Conservation (phyloP, 1,139 yeast species). For the Kodamaea arcana region DNA sequence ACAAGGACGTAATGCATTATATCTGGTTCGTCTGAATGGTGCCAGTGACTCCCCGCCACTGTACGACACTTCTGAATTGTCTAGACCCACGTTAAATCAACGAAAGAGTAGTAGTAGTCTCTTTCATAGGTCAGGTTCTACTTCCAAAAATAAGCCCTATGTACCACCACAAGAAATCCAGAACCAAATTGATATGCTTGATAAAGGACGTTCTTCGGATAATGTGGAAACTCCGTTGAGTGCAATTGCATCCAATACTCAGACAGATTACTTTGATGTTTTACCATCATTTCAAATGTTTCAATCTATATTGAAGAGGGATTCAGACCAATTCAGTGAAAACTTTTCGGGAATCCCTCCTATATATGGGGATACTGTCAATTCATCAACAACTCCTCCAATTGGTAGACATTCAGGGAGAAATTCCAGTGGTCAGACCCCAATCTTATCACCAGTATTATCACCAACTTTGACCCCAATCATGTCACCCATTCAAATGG, state of each 20-base stretch:
- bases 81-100: constrained; percentile 1
- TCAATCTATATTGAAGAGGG: constrained; percentile 49
- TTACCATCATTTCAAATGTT: constrained; percentile 65
- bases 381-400: constrained; percentile 28
- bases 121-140: constrained; percentile 1
- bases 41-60: not conserved
- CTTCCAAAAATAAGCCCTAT: constrained; percentile 23
- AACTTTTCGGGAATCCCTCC: constrained; percentile 38
- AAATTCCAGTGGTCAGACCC: constrained; percentile 1
- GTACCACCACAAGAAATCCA: constrained; percentile 35
- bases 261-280: constrained; percentile 49
- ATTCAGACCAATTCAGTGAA: constrained; percentile 41
- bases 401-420: not conserved
- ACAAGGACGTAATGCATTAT: not conserved
- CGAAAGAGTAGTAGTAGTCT: not conserved
- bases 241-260: constrained; percentile 26
- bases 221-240: constrained; percentile 17
- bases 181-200: constrained; percentile 26
- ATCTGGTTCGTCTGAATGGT: constrained; percentile 1
- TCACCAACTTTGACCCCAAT: constrained; percentile 14
- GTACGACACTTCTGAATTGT: not conserved
- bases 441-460: constrained; percentile 7
- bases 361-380: constrained; percentile 32
- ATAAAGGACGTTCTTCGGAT: constrained; percentile 5
- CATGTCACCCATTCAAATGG: constrained; percentile 5